Percentiles rank a stretch among this genome's conserved stretches.
Evolutionary conservation across 495 filamentous ascomycete genomes (phyloP).

Genomic region (Ramalina peruviana): DNA sequence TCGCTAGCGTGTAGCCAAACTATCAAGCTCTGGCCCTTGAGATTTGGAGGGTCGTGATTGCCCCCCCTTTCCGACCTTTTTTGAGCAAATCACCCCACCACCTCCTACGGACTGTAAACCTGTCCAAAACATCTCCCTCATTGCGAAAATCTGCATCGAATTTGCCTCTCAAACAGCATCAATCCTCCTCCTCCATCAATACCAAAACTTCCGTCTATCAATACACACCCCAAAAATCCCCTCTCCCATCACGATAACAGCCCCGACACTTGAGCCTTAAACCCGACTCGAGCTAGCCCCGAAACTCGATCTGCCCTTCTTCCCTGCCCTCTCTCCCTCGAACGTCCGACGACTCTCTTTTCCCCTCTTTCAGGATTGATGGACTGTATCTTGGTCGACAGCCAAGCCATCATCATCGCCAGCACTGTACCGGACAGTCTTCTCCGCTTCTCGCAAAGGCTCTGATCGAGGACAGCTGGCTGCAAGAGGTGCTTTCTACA

Average conservation of each 20-base stretch:
- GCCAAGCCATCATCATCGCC: constrained; percentile 8
- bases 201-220: too few relatives aligned
- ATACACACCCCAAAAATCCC: not conserved
- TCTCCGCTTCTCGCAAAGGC: constrained; percentile 9
- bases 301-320: constrained; percentile 3
- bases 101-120: not conserved
- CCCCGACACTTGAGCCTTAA: not conserved
- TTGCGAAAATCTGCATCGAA: not conserved
- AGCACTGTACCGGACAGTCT: constrained; percentile 9
- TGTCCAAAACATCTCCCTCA: not conserved
- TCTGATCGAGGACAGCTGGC: constrained; percentile 7
- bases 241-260: not conserved
- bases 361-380: constrained; percentile 8
- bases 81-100: not conserved
- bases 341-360: not conserved
- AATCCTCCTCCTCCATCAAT: not conserved
- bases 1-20: too few relatives aligned
- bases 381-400: constrained; percentile 6
- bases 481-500: not conserved
- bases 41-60: too few relatives aligned
- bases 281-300: constrained; percentile 7
- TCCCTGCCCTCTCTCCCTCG: not conserved
- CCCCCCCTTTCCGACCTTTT: not conserved
- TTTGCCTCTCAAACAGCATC: not conserved
- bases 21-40: too few relatives aligned